Base-by-base conservation (phyloP, 2,329 filamentous ascomycete genomes). In the Colletotrichum sp. region DNA sequence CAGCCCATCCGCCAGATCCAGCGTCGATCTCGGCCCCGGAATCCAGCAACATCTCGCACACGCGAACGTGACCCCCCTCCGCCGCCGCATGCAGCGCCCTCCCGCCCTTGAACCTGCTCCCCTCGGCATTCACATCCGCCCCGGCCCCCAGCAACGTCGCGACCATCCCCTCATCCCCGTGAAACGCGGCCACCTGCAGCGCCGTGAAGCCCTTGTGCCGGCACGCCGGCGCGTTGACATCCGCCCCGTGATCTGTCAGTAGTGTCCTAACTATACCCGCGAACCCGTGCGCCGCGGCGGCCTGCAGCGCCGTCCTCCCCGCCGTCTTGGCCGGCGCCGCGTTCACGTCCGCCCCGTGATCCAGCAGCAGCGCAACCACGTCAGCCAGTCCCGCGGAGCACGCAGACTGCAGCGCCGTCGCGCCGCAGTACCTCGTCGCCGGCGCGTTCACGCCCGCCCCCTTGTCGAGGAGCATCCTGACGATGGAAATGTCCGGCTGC, bases 331-430 rank as follows among this genome's bases (percentile, higher is more conserved):
- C 78, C 15, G 79, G 62, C 10, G 76, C 76, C 66, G 81, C 79
- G 66, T 85, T 81, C 18, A 84, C 72, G 9, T 84, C 72, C n/a
- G 84, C 84, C 10, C 84, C 83, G 4, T 75, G 73, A 3, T 79
- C 78, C 38, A 85, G 73, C 4, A 86, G 80, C 24, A 74, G 67
- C 30, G 71, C 64, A 3, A 82, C 79, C 2, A 83, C 69, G 4
- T 77, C 75, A 16, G 73, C 8, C 71, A 82, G 76, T 1, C 83
- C 83, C 4, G 77, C 79, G 18, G 81, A 79, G 1, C 81, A 80
- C 9, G 84, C 85, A 75, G 77, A 81, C 82, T 79, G 88, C 80
- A 83, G 84, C 76, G 79, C 86, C 79, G 76, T 89, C 77, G 78
- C 83, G 69, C 77, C 85, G 61, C 80, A 80, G 71, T 84, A 85